A percentile compares a stretch with the other conserved stretches of the same genome.
Conservation (phyloP, 148 eudicot genomes). For the Rhododendron henanense region DNA sequence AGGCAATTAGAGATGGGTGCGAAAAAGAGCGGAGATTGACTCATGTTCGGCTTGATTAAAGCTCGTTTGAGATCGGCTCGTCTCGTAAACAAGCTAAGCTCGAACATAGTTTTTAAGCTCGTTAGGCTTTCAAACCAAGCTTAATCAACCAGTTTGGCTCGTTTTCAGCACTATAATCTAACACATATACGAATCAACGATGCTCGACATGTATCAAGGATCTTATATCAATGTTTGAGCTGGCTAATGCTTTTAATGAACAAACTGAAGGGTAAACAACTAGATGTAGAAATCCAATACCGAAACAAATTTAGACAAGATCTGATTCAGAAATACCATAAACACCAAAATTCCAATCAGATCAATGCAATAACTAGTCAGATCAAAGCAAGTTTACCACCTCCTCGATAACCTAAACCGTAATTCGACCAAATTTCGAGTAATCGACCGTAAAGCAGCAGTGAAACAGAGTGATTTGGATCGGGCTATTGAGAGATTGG, state of each 20-base stretch:
- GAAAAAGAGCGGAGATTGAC: not conserved
- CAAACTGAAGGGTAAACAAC: not conserved
- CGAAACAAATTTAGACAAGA: not conserved
- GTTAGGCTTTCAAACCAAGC: not conserved
- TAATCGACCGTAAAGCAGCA: not conserved
- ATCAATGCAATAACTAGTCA: not conserved
- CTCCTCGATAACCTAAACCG: not conserved
- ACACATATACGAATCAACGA: not conserved
- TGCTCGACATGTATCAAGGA: not conserved
- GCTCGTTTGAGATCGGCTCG: not conserved
- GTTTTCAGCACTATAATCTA: not conserved
- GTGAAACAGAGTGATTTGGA: not conserved
- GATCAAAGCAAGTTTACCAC: not conserved
- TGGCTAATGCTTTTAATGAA: not conserved
- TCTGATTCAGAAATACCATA: not conserved
- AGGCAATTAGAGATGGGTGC: not conserved
- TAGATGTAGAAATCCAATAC: not conserved
- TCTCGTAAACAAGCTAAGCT: not conserved
- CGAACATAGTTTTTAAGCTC: no score
- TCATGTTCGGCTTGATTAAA: not conserved
- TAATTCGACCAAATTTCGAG: not conserved
- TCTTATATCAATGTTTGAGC: not conserved
- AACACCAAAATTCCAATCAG: not conserved
- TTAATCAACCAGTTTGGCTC: not conserved
- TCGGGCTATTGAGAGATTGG: not conserved